Evolutionary conservation across 2,329 filamentous ascomycete genomes (phyloP).

Genomic region (Balansia obtecta): DNA sequence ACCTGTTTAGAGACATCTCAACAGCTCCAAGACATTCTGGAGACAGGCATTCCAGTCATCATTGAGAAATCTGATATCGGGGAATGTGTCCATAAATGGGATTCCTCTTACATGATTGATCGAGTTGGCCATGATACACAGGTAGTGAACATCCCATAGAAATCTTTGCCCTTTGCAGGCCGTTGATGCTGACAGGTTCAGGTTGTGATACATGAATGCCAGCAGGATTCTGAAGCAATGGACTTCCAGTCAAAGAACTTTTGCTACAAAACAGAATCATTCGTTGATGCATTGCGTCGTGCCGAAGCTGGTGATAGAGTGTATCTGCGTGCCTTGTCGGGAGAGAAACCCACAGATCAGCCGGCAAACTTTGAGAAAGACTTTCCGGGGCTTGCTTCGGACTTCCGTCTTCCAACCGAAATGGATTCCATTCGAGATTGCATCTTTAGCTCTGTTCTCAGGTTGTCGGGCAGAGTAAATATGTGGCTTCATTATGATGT

Average conservation of each 20-base stretch:
- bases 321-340: slow-evolving; percentile 70
- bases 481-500: slow-evolving; percentile 91
- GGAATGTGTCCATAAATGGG: slow-evolving; percentile 55
- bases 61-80: slow-evolving; percentile 56
- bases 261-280: slow-evolving; percentile 54
- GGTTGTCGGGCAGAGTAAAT: slow-evolving; percentile 66
- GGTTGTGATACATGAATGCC: slow-evolving; percentile 63
- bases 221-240: slow-evolving; percentile 45
- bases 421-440: slow-evolving; percentile 47
- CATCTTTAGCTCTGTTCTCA: slow-evolving; percentile 64
- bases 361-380: slow-evolving; percentile 60
- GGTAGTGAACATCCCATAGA: slow-evolving; percentile 27
- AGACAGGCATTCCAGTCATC: slow-evolving; percentile 41
- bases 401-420: slow-evolving; percentile 57
- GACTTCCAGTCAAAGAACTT: slow-evolving; percentile 81
- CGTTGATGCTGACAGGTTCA: slow-evolving; percentile 18
- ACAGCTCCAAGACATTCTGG: slow-evolving; percentile 49
- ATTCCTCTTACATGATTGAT: slow-evolving; percentile 50
- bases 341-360: slow-evolving; percentile 50
- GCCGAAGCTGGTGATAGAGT: slow-evolving; percentile 47
- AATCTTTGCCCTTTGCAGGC: background rate
- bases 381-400: slow-evolving; percentile 54
- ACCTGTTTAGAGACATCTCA: slow-evolving; percentile 35
- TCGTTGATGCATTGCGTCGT: slow-evolving; percentile 53
- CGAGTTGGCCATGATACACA: slow-evolving; percentile 48